Evolutionary conservation across 148 eudicot species (phyloP).

Genomic region (Camellia japonica): DNA sequence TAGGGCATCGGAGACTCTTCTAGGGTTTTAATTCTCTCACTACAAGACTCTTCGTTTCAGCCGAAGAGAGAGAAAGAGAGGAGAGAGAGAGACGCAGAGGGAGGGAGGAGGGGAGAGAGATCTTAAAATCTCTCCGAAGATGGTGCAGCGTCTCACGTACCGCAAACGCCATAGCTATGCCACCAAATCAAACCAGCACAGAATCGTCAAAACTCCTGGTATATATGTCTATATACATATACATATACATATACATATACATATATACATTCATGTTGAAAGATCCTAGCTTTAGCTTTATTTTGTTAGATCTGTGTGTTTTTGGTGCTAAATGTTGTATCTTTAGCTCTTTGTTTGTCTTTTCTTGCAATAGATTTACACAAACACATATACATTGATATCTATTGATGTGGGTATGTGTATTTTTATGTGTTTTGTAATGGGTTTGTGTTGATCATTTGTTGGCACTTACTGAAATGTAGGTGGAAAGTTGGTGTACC

Average conservation of each 20-base stretch:
- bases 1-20: slow-evolving; percentile 14
- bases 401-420: not conserved
- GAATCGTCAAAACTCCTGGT: slow-evolving; percentile 67
- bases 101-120: slow-evolving; percentile 13
- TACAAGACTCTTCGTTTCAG: slow-evolving; percentile 16
- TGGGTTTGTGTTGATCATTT: not conserved
- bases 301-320: not conserved
- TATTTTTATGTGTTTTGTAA: not conserved
- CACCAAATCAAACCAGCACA: slow-evolving; percentile 62
- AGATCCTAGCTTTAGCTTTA: not conserved
- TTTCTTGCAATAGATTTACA: not conserved
- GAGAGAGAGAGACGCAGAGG: slow-evolving; percentile 4
- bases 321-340: not conserved
- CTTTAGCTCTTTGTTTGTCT: not conserved
- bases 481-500: slow-evolving; percentile 66
- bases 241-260: no score
- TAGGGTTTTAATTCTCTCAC: slow-evolving; percentile 16
- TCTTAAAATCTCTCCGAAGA: slow-evolving; percentile 1
- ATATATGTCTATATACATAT: slow-evolving; percentile 18
- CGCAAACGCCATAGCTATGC: slow-evolving; percentile 59
- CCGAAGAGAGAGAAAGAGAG: not conserved
- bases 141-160: slow-evolving; percentile 58
- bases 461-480: not conserved
- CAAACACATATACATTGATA: not conserved
- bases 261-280: not conserved